Evolutionary conservation across 345 rosid species (phyloP).

Genomic region (sweet orange (Citrus sinensis)): DNA sequence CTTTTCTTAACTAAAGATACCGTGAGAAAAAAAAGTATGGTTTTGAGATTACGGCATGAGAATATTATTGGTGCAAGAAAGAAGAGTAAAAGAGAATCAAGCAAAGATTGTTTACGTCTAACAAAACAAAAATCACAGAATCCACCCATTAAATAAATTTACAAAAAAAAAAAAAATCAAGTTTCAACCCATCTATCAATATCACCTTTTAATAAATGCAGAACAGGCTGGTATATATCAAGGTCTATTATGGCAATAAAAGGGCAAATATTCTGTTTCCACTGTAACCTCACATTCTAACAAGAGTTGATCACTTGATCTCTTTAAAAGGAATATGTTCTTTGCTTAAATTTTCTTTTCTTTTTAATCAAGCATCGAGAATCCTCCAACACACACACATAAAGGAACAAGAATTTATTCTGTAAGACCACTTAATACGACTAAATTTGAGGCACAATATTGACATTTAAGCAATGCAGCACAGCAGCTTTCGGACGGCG

Average conservation of each 20-base stretch:
- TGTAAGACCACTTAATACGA: not conserved
- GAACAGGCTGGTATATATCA: not conserved
- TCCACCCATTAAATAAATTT: too few species aligned
- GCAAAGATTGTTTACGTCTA: not conserved
- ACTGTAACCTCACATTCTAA: not conserved
- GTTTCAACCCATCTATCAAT: not conserved
- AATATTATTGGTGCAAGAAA: not conserved
- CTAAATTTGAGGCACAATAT: not conserved
- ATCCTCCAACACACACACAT: not conserved
- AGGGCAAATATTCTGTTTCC: not conserved
- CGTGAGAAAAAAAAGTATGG: too few species aligned
- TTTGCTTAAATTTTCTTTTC: not conserved
- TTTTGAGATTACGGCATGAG: not conserved
- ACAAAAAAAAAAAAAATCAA: not conserved
- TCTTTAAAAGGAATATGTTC: not conserved
- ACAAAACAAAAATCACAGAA: not conserved
- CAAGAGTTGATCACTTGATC: not conserved
- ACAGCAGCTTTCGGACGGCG: not conserved
- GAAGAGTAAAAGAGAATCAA: not conserved
- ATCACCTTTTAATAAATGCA: not conserved
- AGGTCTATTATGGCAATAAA: not conserved
- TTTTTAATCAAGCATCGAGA: not conserved
- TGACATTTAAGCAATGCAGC: not conserved
- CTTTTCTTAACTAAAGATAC: too few species aligned
- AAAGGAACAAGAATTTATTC: conserved; percentile 1